Percentiles rank a stretch among this genome's conserved stretches.
Evolutionary conservation across 139 green algal species (phyloP).

Genomic region (Dunaliella sp.): DNA sequence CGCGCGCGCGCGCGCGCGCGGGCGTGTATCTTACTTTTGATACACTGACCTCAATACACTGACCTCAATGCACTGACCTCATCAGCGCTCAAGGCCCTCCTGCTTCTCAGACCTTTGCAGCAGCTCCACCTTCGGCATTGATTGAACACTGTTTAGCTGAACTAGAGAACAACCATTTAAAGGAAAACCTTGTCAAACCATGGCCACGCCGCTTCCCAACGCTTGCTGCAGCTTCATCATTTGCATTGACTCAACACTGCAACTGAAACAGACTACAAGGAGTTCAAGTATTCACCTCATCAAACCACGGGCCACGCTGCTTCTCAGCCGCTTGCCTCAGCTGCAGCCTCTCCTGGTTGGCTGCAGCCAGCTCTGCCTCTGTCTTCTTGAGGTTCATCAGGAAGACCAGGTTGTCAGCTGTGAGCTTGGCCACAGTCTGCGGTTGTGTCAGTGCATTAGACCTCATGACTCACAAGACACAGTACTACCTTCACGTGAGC

Average conservation of each 20-base stretch:
- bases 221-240: neutral
- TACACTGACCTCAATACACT: too few species aligned
- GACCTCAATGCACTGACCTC: too few species aligned
- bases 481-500: too few species aligned
- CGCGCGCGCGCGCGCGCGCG: too few species aligned
- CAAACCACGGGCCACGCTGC: conserved; percentile 58
- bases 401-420: conserved; percentile 66
- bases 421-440: conserved; percentile 58
- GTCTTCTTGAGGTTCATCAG: conserved; percentile 53
- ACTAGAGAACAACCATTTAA: neutral
- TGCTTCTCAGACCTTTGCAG: too few species aligned
- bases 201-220: neutral
- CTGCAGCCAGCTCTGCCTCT: conserved; percentile 42
- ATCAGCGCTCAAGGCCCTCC: too few species aligned
- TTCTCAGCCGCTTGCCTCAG: conserved; percentile 42
- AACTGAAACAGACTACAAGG: neutral
- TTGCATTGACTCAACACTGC: neutral
- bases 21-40: too few species aligned
- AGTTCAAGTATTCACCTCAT: too few species aligned
- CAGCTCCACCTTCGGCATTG: too few species aligned
- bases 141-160: neutral
- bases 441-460: too few species aligned
- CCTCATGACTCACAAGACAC: too few species aligned
- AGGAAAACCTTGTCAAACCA: neutral
- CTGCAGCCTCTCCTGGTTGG: conserved; percentile 23